Evolutionary conservation across 2,329 filamentous ascomycete species (phyloP), one percentile per base, ranked within the genome.

Genomic region (Claviceps africana): DNA sequence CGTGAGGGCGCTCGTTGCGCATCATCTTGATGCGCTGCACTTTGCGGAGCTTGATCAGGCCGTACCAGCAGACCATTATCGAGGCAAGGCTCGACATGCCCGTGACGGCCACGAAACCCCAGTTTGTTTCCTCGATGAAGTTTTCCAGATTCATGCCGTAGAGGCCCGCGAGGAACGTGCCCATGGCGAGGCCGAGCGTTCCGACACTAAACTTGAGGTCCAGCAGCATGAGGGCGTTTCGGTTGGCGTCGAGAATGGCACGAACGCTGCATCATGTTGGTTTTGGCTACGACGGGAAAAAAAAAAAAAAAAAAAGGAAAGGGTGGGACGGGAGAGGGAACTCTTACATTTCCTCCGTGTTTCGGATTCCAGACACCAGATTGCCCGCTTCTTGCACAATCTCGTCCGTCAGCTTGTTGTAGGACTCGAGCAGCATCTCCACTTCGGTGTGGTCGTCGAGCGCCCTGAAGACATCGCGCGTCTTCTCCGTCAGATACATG

Each of bases 81-180:
- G 87, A 88, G 65, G 90, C 82, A 53, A 83, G 61, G 53, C 84
- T 77, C 53, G 87, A 94, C 55, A 79, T 72, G 19, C 72, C 74
- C 2, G 85, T 88, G 55, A 98, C 83, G 51, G 79, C 79, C 47
- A 76, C 77, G 66, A 98, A 97, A 11, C 91, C 93, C 67, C 88
- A 79, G 67, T 88, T 80, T 1, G 86, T 90, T 65, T 97, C 91
- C 72, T 98, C 93, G 61, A 97, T 88, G 68, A 96, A 97, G 70
- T 97, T 97, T 65, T 96, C 94, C 57, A 98, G 74, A 72, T 98
- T 98, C 90, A 97, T 97, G 60, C 93, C 93, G 75, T 97, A 98
- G n/a, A 98, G 81, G n/a, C 90, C 90, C 9, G 93, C 94, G 61
- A 96, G 78, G 64, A 97, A 94, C 48, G 93, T 96, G 52, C 93